Conservation (phyloP, 495 filamentous ascomycete species). For the Neurospora sublineolata region DNA sequence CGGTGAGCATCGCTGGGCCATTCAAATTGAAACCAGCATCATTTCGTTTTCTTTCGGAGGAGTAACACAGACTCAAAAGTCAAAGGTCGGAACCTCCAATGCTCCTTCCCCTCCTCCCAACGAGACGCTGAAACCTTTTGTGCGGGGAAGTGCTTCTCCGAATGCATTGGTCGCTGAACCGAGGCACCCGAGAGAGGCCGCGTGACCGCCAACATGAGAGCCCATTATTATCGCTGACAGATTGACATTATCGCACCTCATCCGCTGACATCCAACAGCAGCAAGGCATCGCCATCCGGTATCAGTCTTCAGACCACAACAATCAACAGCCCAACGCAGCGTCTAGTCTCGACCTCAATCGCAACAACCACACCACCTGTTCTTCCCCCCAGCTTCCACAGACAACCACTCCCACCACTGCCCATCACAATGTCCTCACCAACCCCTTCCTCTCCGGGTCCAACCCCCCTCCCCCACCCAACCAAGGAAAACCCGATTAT, state of each 20-base stretch:
- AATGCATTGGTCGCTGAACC: not conserved
- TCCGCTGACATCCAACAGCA: not conserved
- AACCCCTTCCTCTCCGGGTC: not conserved
- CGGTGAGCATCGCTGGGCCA: not conserved
- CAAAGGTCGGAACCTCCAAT: not conserved
- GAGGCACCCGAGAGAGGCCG: not conserved
- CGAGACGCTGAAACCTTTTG: not conserved
- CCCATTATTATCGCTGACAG: not conserved
- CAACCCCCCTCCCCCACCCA: not conserved
- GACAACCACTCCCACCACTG: not conserved
- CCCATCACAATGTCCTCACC: not conserved
- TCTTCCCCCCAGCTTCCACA: not conserved
- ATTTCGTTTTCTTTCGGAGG: not conserved
- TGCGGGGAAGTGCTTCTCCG: not conserved
- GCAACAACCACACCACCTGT: not conserved
- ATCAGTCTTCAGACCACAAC: not conserved
- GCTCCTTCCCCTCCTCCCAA: not conserved
- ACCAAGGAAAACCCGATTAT: conserved; percentile 26
- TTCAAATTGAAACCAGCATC: not conserved
- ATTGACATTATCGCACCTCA: not conserved
- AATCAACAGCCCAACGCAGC: not conserved
- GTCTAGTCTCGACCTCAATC: not conserved
- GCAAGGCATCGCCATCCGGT: not conserved
- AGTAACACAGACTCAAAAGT: not conserved
- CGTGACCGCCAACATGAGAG: not conserved